Evolutionary conservation across 2,329 filamentous ascomycete species (phyloP), one percentile per base, ranked within the genome.

Genomic region (Aspergillus felis): DNA sequence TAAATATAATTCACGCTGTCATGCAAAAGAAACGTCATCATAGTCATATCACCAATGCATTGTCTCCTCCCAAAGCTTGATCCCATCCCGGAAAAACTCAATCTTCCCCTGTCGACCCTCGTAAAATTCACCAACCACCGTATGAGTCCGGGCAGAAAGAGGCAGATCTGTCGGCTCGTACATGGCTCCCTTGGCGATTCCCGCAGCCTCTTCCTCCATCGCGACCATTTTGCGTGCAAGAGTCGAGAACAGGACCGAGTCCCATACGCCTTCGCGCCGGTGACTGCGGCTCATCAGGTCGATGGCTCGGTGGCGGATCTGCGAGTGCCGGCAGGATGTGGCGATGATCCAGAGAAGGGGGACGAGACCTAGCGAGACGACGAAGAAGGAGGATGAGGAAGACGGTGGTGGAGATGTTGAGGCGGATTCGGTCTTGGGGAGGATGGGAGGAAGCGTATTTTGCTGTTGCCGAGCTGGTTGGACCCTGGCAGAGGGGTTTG

Each of bases 241-340:
- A 3, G 57, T 56, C 12, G 59, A 61, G n/a, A 61, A 62, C 12
- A 68, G 35, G 12, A 55, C 53, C 3, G 60, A 61, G 47, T 90
- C 86, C 87, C 87, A 89, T 79, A 89, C 86, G 24, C 84, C 86
- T 71, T 89, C 87, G 51, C 86, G 78, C 49, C 86, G 79, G 7
- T 84, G 81, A 65, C 82, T 85, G 62, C 79, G 83, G 52, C 79
- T 78, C 55, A 89, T 72, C 41, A 89, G 70, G 67, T 83, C 78
- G 46, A 89, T 85, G 7, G 87, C 86, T 60, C 83, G 81, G 20
- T 84, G 78, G 22, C 87, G 81, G 35, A 83, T 77, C 1, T 74
- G 63, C 0, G 81, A 79, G 58, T 87, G 81, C 10, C 85, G 81
- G 65, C 86, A 89, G 66, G 87, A 87, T 6, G 84, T 87, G 6